Base-by-base conservation (phyloP, 2,329 filamentous ascomycete species). In the Exophiala bonariae region DNA sequence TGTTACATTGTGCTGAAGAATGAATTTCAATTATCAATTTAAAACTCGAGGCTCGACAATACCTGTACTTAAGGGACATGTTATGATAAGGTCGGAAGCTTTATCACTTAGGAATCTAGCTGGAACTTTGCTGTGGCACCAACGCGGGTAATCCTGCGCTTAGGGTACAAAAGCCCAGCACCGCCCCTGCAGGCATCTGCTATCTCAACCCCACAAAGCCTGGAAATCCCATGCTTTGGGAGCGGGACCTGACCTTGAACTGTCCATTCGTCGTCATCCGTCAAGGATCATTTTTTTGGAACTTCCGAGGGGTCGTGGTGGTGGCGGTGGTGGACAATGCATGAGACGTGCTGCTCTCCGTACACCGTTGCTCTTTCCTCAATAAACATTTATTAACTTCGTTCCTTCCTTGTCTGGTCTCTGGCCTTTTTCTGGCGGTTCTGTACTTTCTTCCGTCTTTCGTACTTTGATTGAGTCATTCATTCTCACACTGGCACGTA, bases 81-180 rank as follows among this genome's bases (percentile, higher is more conserved):
- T 32, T 26, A 52, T 47, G 50, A 55, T 53, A 50, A 55, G 48
- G 20, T 26, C 42, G 49, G 49, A 50, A 44, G 42, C 18, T 35
- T 44, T 55, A 39, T 53, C 52, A 53, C 52, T 55, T 55, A 55
- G 53, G 49, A 41, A 50, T 37, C 44, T 55, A 55, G 52, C 49
- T 40, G 41, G 26, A 33, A 17, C n/a, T 23, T 10, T 9, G 5
- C 16, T 17, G 37, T 43, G 17, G 33, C 35, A 49, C 49, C 32
- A 18, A 23, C 23, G 37, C 56, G 59, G 41, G 55, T 59, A 50
- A 41, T 59, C 56, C 52, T 60, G 56, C 54, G 54, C 57, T 61
- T 61, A 61, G 51, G 52, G 55, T 51, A 47, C 31, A 41, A n/a
- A n/a, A n/a, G n/a, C n/a, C n/a, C n/a, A n/a, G n/a, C n/a, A 34